phyloP scores from a whole-genome alignment of 2,329 filamentous ascomycete species.

The Botrytis byssoidea region DNA sequence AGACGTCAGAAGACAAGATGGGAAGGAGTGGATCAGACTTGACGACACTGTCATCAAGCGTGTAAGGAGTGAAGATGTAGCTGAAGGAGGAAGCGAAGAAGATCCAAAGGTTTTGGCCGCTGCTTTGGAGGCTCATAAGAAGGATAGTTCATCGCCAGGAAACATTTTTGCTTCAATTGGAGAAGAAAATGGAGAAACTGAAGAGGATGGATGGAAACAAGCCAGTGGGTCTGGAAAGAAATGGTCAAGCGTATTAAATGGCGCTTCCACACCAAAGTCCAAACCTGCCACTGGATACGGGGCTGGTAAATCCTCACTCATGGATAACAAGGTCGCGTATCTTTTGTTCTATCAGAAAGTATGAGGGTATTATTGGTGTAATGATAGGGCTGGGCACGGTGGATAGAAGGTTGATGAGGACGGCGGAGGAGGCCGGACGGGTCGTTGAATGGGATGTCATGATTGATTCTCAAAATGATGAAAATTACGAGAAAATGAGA shows the following conservation, averaged over 20 bases:
- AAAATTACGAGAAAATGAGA: slow-evolving; percentile 3
- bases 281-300: slow-evolving; percentile 47
- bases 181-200: slow-evolving; percentile 64
- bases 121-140: slow-evolving; percentile 66
- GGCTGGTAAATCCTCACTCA: slow-evolving; percentile 53
- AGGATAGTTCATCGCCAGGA: slow-evolving; percentile 48
- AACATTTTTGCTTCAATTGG: slow-evolving; percentile 73
- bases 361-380: slow-evolving; percentile 24
- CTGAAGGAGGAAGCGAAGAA: slow-evolving; percentile 79
- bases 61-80: slow-evolving; percentile 83
- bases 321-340: slow-evolving; percentile 97
- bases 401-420: background rate
- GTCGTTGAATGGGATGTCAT: background rate
- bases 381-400: background rate
- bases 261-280: slow-evolving; percentile 55
- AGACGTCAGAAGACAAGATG: slow-evolving; percentile 92
- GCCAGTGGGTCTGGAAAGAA: slow-evolving; percentile 73
- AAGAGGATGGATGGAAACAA: slow-evolving; percentile 80
- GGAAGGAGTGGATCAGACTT: slow-evolving; percentile 91
- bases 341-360: slow-evolving; percentile 82
- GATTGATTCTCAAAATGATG: background rate
- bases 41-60: slow-evolving; percentile 90
- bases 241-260: slow-evolving; percentile 70
- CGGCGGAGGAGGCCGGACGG: background rate
- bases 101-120: slow-evolving; percentile 66